phyloP scores from a whole-genome alignment of 1,139 yeast species.

The Lizanozyma gosingica region DNA sequence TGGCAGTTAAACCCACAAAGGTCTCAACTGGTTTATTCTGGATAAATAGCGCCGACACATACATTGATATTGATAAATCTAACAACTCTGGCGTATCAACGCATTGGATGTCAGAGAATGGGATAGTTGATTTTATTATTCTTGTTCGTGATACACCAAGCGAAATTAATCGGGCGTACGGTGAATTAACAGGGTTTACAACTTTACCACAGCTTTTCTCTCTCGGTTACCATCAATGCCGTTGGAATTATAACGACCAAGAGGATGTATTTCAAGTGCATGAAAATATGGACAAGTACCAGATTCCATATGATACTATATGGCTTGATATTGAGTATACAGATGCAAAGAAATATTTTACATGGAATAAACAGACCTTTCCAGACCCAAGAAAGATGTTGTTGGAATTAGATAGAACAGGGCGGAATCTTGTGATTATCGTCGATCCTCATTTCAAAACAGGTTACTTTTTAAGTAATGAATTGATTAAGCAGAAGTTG shows the following conservation, averaged over 20 bases:
- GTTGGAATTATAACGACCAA: conserved; percentile 94
- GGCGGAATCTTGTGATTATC: conserved; percentile 74
- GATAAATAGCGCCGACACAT: conserved; percentile 92
- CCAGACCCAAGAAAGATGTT: conserved; percentile 70
- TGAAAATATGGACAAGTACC: conserved; percentile 58
- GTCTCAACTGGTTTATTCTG: conserved; percentile 75
- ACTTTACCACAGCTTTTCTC: conserved; percentile 73
- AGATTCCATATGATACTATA: conserved; percentile 82
- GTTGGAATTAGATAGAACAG: conserved; percentile 53
- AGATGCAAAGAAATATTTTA: conserved; percentile 75
- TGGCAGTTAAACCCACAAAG: conserved; percentile 49
- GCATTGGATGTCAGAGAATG: conserved; percentile 95
- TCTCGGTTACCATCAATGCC: conserved; percentile 88
- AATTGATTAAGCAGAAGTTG: conserved; percentile 26
- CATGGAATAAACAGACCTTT: conserved; percentile 74
- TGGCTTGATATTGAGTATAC: conserved; percentile 97
- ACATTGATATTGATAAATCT: conserved; percentile 56
- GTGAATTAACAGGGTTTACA: conserved; percentile 66
- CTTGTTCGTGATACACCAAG: conserved; percentile 56
- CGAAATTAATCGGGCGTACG: conserved; percentile 54
- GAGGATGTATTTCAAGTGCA: conserved; percentile 69
- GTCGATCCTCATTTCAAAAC: conserved; percentile 87
- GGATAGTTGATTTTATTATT: conserved; percentile 67
- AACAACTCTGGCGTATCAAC: conserved; percentile 22
- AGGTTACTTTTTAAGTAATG: conserved; percentile 57